Evolutionary conservation across 192 early-diverging fungal species (phyloP), one percentile per base, ranked within the genome.

Genomic region (Gryganskiella cystojenkinii): DNA sequence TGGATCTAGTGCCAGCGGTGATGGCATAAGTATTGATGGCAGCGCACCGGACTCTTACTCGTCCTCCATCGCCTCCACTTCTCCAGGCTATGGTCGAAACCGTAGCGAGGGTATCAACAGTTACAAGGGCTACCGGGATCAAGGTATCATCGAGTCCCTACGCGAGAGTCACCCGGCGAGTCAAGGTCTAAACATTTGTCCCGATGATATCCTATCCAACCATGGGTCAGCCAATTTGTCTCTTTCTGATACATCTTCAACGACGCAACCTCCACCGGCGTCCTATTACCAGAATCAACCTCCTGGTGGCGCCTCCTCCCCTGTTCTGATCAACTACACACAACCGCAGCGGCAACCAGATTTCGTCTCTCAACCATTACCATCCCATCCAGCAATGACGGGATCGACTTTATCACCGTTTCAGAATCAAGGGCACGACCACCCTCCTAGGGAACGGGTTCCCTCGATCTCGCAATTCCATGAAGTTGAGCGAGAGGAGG

Each of bases 401-500:
- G n/a, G n/a, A n/a, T n/a, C n/a, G n/a, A n/a, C n/a, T n/a, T 40
- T 40, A 13, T 13, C 13, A 5, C 37, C 37, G 5, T 40, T 40
- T 20, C 54, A 56, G 1, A 22, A 22, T 2, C 35, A 37, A 7
- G 25, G 14, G 30, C 63, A 54, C 15, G 17, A 42, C 45, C n/a
- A n/a, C 7, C 11, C 43, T 46, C 45, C 27, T n/a, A 30, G 44
- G 28, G 11, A 33, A 49, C 6, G 33, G 15, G 22, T 24, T 11
- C n/a, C 43, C 1, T 46, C 64, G 8, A 27, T 10, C 3, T 37
- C 55, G 20, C 27, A 60, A 24, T 31, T 60, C 28, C 57, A 51
- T 30, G 67, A 69, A 40, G 47, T 69, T 19, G 47, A 69, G 20
- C 45, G 70, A 2, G 70, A 72, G 4, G 61, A 72, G 33, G 52